Percentiles rank a stretch among this genome's conserved stretches.
Evolutionary conservation across 139 green algal species (phyloP).

Genomic region (Desmodesmus armatus): DNA sequence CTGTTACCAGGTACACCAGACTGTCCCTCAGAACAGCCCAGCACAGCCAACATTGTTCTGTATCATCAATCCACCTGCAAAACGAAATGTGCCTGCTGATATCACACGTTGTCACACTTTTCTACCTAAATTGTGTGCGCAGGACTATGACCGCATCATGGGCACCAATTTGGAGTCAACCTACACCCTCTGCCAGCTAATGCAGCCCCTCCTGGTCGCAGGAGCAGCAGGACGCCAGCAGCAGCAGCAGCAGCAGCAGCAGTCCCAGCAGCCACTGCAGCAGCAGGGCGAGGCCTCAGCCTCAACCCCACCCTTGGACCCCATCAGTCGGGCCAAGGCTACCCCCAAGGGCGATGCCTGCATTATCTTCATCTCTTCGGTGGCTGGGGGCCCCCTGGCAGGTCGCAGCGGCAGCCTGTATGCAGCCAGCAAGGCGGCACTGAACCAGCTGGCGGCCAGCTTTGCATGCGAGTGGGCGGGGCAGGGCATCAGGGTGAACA

Average conservation of each 20-base stretch:
- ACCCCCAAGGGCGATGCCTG: neutral
- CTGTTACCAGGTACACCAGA: no score
- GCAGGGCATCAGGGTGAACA: constrained; percentile 83
- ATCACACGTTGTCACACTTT: no score
- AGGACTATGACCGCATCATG: constrained; percentile 78
- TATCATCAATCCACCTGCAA: no score
- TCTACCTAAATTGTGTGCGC: neutral
- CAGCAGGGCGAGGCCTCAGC: neutral
- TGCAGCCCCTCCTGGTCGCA: constrained; percentile 48
- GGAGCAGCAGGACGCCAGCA: constrained; percentile 2
- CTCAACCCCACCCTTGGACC: constrained; percentile 51
- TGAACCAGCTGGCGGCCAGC: constrained; percentile 90
- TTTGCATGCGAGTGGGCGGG: constrained; percentile 89
- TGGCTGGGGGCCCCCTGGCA: constrained; percentile 81
- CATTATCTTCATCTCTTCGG: constrained; percentile 83
- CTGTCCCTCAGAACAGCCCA: no score
- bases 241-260: neutral
- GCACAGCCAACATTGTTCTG: no score
- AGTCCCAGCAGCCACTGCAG: neutral
- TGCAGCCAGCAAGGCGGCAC: constrained; percentile 81
- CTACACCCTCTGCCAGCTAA: constrained; percentile 70
- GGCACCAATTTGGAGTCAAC: constrained; percentile 79
- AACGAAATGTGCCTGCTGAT: no score
- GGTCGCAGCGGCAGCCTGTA: constrained; percentile 80
- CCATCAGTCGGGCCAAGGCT: neutral